Percentiles rank a stretch among this genome's conserved stretches.
These are phyloP conservation scores for Ogataea chonburiensis DNA, from an alignment of 805 yeast genomes.

Conservation along the genomic window DNA sequence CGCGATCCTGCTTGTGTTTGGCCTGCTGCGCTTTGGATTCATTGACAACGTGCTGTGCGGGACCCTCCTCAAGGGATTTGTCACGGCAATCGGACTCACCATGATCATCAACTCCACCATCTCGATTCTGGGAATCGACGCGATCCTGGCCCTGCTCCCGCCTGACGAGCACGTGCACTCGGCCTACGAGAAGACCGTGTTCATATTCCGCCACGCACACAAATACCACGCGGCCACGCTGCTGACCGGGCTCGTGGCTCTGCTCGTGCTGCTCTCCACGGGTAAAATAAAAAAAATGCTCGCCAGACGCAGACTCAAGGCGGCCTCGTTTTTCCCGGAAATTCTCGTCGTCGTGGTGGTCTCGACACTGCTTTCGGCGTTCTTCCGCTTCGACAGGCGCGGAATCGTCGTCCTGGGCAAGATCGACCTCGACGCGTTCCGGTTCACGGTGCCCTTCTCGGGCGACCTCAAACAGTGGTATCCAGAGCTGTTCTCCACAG, in stretches of 20 bases:
- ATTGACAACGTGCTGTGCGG: conserved; percentile 77
- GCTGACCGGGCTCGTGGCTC: conserved; percentile 53
- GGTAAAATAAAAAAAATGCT: conserved; percentile 41
- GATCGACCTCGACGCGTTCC: conserved; percentile 50
- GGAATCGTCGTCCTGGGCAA: conserved; percentile 74
- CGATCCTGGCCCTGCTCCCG: conserved; percentile 44
- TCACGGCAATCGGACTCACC: conserved; percentile 80
- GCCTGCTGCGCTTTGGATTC: conserved; percentile 82
- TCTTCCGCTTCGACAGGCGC: conserved; percentile 44
- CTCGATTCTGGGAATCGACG: conserved; percentile 65
- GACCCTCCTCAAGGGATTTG: conserved; percentile 76
- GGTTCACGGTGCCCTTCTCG: conserved; percentile 60
- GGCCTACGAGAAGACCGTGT: conserved; percentile 65
- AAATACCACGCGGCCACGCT: conserved; percentile 60
- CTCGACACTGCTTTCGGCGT: conserved; percentile 52
- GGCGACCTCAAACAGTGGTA: conserved; percentile 45
- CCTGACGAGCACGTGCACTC: conserved; percentile 57
- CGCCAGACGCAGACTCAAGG: conserved; percentile 34
- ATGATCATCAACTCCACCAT: conserved; percentile 78
- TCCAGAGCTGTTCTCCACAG: conserved; percentile 58
- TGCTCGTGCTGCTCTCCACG: conserved; percentile 43
- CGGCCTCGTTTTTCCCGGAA: conserved; percentile 75
- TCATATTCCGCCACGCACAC: conserved; percentile 47
- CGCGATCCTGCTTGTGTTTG: conserved; percentile 64
- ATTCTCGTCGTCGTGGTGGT: conserved; percentile 71